Evolutionary conservation across 139 green algal species (phyloP).

Genomic region (Chloropicon primus): DNA sequence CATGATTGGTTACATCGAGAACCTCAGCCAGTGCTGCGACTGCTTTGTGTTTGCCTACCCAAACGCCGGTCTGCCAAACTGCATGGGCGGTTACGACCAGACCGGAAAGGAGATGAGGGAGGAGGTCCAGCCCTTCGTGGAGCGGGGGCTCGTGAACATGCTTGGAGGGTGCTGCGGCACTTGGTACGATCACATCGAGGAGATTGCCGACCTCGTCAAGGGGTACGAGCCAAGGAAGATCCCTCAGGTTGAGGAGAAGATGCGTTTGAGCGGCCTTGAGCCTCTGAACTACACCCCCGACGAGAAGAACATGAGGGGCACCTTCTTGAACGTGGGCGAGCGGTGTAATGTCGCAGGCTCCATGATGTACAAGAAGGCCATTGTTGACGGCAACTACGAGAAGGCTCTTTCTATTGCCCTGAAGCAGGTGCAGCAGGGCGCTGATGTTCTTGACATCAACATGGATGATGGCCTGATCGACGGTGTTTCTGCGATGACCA

Average conservation of each 20-base stretch:
- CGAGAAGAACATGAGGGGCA: background rate
- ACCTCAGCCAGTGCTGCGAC: background rate
- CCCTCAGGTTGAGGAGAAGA: background rate
- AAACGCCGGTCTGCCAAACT: background rate
- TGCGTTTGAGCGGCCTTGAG: background rate
- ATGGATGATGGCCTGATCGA: slow-evolving; percentile 3
- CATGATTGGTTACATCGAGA: slow-evolving; percentile 19
- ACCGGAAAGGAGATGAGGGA: slow-evolving; percentile 79
- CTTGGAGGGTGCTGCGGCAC: background rate
- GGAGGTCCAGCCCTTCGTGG: slow-evolving; percentile 82
- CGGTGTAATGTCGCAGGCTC: background rate
- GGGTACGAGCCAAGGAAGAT: background rate
- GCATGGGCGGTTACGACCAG: background rate
- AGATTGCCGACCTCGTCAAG: background rate
- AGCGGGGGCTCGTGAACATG: slow-evolving; percentile 14
- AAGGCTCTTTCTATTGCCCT: background rate
- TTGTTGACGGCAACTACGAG: background rate
- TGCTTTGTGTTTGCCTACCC: background rate
- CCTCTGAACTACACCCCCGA: background rate
- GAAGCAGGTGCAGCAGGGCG: background rate
- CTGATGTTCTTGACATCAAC: background rate
- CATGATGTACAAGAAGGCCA: background rate
- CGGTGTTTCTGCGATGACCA: slow-evolving; percentile 4
- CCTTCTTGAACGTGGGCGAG: background rate
- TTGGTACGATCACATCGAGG: background rate